Evolutionary conservation across 2,329 filamentous ascomycete species (phyloP).

Genomic region (Aspergillus fumigatus): DNA sequence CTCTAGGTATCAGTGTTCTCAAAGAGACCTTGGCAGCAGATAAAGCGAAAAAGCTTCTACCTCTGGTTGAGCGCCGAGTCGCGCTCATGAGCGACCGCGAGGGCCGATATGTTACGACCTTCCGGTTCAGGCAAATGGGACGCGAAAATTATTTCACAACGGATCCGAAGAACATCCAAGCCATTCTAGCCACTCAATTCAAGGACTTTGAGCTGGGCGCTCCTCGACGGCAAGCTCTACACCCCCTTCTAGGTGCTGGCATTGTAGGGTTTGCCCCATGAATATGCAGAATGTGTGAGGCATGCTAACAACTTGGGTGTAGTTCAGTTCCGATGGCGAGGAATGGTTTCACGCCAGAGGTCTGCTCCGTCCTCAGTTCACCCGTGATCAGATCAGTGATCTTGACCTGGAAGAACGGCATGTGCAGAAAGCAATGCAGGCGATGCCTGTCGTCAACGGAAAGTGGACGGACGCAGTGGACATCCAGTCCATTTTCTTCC

Average conservation of each 20-base stretch:
- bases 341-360: slow-evolving; percentile 76
- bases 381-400: slow-evolving; percentile 77
- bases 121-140: slow-evolving; percentile 19
- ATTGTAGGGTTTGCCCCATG: slow-evolving; percentile 35
- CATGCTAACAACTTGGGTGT: slow-evolving; percentile 5
- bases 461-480: slow-evolving; percentile 54
- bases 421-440: slow-evolving; percentile 65
- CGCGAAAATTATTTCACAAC: slow-evolving; percentile 24
- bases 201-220: slow-evolving; percentile 75
- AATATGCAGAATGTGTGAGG: not conserved
- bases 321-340: slow-evolving; percentile 66
- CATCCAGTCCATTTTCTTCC: slow-evolving; percentile 73
- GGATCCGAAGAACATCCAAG: slow-evolving; percentile 66
- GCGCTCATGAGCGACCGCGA: slow-evolving; percentile 18
- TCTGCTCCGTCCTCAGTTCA: slow-evolving; percentile 80
- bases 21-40: slow-evolving; percentile 21
- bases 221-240: slow-evolving; percentile 61
- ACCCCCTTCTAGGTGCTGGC: slow-evolving; percentile 36
- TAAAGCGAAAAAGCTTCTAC: slow-evolving; percentile 20
- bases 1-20: slow-evolving; percentile 22
- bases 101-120: slow-evolving; percentile 23
- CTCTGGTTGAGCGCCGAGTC: slow-evolving; percentile 16
- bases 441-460: slow-evolving; percentile 57
- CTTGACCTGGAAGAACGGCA: slow-evolving; percentile 77
- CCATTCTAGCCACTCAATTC: slow-evolving; percentile 79